Base-by-base conservation (phyloP, 139 green algal species). In the Chloropicon primus region DNA sequence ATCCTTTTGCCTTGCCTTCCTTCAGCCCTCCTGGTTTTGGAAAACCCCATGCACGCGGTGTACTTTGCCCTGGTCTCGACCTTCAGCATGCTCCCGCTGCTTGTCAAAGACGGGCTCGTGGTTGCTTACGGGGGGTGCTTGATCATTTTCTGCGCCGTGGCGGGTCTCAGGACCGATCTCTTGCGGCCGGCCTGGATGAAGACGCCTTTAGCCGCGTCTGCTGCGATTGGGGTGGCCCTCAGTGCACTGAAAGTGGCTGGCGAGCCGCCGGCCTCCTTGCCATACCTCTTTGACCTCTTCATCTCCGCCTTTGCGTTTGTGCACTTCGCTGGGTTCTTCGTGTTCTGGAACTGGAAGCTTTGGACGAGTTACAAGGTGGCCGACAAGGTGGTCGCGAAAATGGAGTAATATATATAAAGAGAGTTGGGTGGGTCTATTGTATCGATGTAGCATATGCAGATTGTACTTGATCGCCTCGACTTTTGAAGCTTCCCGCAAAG, bases 1-100 rank as follows among this genome's bases (percentile, higher is more conserved):
- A 93, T 98, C 54, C 80, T 99, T 71, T 81, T 99, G 74, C 89
- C 94, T 3, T 86, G 97, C 53, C 77, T 98, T 73, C 94, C 95
- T 0, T 74, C 94, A 23, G 87, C 84, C 0, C 29, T 94, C 77
- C 83, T 97, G 28, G 87, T 81, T 0, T 41, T 77, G 0, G 54
- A 85, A 1, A 73, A 92, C 74, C 85, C 91, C 0, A 23, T 25
- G 5, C 41, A 92, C n/a, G 84, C 87, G 0, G 26, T 76, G 3
- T 94, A 82, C 84, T 24, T 90, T 22, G 85, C 89, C 0, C 2
- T 88, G 0, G 26, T 94, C 21, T 88, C 86, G 0, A 23, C 72
- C 17, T 88, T 97, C 78, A 94, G 85, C 80, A 97, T 98, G 92
- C 94, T 82, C 73, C 95, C 95, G 0, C 85, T 99, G 74, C 89